Percentiles rank a stretch among this genome's conserved stretches.
These are phyloP conservation scores for Neonectria sp. DNA, from an alignment of 2,329 filamentous ascomycete species.

Conservation along the genomic window DNA sequence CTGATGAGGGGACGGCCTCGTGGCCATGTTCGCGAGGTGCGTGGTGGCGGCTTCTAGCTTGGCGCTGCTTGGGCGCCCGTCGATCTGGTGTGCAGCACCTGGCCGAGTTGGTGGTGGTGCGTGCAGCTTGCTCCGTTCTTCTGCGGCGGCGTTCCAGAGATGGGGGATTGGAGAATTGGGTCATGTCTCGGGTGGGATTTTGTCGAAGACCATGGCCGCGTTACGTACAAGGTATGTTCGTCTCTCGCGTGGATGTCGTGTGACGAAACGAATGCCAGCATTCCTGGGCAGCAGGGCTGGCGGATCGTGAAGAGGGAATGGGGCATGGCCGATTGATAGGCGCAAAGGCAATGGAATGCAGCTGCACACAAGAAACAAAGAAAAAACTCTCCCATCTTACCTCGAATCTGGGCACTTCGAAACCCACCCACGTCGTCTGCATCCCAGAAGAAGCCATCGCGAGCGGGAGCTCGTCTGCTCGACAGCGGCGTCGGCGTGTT, in stretches of 20 bases:
- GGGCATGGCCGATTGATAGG: neutral
- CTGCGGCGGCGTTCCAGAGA: neutral
- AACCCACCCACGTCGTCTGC: conserved; percentile 33
- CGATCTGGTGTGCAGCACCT: conserved; percentile 10
- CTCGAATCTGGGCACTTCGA: conserved; percentile 29
- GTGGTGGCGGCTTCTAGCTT: conserved; percentile 17
- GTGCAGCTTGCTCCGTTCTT: neutral
- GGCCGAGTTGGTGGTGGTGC: conserved; percentile 5
- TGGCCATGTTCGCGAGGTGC: conserved; percentile 19
- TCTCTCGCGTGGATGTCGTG: neutral
- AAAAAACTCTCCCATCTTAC: conserved; percentile 3
- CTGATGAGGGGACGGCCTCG: conserved; percentile 7
- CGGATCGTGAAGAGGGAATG: neutral
- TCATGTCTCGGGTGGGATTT: conserved; percentile 1
- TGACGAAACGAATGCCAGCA: neutral
- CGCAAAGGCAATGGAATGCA: neutral
- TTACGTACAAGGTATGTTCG: neutral
- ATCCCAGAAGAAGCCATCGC: conserved; percentile 36
- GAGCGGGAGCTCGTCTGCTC: conserved; percentile 21
- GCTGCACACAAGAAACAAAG: neutral
- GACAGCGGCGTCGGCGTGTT: conserved; percentile 47
- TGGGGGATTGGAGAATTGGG: neutral
- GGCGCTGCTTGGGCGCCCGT: conserved; percentile 2
- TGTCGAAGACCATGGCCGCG: neutral
- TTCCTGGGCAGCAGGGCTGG: conserved; percentile 1